Base-by-base conservation (phyloP, 2,329 filamentous ascomycete species). In the Ascochyta rabiei region DNA sequence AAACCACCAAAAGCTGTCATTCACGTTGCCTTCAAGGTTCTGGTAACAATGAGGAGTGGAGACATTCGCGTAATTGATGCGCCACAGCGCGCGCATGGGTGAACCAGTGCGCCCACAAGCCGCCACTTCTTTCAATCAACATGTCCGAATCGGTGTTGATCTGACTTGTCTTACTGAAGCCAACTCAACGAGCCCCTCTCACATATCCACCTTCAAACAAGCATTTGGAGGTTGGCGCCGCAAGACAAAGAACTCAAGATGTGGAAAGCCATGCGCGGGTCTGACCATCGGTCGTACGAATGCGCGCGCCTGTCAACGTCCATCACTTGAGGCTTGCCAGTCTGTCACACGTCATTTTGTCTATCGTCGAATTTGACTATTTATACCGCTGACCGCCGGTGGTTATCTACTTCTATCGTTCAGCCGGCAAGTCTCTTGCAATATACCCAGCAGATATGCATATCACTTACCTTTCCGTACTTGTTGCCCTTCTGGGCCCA, bases 401-500 rank as follows among this genome's bases (percentile, higher is more conserved):
- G 7, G 18, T 47, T 15, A 9, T 31, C 26, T 10, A 8, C n/a
- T n/a, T 15, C 18, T 19, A 34, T 46, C 35, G 23, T 35, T 26
- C 24, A 28, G 6, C 21, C 34, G 21, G 2, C 26, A 26, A 24
- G 12, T 31, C 38, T 30, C 38, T 37, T 21, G 23, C 16, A 15
- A n/a, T 30, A 31, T 30, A 28, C 16, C n/a, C 28, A 39, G 41
- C 42, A 28, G 33, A 30, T 6, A 68, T 68, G 65, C 42, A 55
- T 45, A 26, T 51, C 53, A 62, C 54, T 41, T 57, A 48, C 26
- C 10, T 66, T 34, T 43, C 59, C 30, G 37, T 62, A 28, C 41
- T 55, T 12, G 33, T 64, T 34, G 52, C 57, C 18, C 51, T 69
- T 13, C 38, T 59, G 13, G 47, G 56, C 24, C 55, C 59, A 31